phyloP scores from a whole-genome alignment of 805 yeast genomes.

The Saccharomycopsis synnaedendra region DNA sequence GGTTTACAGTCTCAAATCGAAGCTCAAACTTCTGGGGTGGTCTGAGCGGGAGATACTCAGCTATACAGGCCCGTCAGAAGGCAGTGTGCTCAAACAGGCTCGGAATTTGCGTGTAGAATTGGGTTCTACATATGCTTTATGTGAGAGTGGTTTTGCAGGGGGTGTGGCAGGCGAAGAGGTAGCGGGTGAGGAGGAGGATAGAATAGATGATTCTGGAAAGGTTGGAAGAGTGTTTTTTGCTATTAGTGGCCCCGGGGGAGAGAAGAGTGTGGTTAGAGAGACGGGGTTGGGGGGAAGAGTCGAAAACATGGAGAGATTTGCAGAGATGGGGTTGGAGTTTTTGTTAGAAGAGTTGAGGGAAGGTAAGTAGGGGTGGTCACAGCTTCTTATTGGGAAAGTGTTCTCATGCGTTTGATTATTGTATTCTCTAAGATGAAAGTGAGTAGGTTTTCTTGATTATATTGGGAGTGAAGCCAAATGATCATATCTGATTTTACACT shows the following conservation, averaged over 20 bases:
- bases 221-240: constrained; percentile 67
- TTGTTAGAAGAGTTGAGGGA: constrained; percentile 37
- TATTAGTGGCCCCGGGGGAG: constrained; percentile 52
- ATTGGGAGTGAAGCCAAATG: too few relatives aligned
- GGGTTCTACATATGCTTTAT: constrained; percentile 71
- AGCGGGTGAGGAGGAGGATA: neutral
- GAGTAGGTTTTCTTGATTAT: too few relatives aligned
- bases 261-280: constrained; percentile 30
- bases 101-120: constrained; percentile 69
- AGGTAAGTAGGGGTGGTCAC: neutral
- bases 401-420: too few relatives aligned
- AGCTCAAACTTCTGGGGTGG: constrained; percentile 75
- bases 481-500: too few relatives aligned
- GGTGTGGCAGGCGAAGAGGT: constrained; percentile 32
- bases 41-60: constrained; percentile 50
- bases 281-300: constrained; percentile 46
- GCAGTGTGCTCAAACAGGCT: constrained; percentile 65
- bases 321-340: constrained; percentile 51
- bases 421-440: too few relatives aligned
- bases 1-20: constrained; percentile 64
- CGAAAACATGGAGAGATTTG: constrained; percentile 67
- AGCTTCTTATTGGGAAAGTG: too few relatives aligned
- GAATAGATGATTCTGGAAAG: constrained; percentile 5
- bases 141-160: constrained; percentile 87
- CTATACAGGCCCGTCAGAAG: constrained; percentile 76